phyloP scores from a whole-genome alignment of 2,329 filamentous ascomycete genomes.

The Colletotrichum tropicicola region DNA sequence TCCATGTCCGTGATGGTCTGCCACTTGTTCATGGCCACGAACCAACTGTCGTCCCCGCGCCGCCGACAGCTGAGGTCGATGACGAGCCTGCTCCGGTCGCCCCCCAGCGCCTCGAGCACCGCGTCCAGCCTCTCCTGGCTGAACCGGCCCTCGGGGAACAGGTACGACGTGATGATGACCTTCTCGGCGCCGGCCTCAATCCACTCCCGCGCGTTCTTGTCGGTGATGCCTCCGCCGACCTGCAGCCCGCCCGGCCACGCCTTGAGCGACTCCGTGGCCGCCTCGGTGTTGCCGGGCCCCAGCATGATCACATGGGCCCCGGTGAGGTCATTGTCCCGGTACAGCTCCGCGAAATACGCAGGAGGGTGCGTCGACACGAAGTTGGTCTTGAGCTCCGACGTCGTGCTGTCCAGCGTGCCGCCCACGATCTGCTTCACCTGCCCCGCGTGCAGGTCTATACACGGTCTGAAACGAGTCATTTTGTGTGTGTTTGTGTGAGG shows the following conservation, averaged over 20 bases:
- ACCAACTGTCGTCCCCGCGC: slow-evolving; percentile 79
- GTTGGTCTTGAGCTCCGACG: slow-evolving; percentile 82
- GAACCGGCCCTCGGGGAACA: slow-evolving; percentile 88
- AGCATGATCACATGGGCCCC: slow-evolving; percentile 98
- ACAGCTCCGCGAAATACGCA: slow-evolving; percentile 82
- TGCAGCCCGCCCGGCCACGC: slow-evolving; percentile 86
- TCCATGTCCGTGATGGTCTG: slow-evolving; percentile 98
- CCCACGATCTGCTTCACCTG: slow-evolving; percentile 99
- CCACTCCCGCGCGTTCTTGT: slow-evolving; percentile 86
- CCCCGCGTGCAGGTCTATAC: slow-evolving; percentile 97
- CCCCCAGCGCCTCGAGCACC: slow-evolving; percentile 76
- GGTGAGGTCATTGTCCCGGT: slow-evolving; percentile 75
- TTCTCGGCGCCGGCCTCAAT: slow-evolving; percentile 88
- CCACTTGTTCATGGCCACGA: slow-evolving; percentile 99
- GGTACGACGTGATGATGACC: slow-evolving; percentile 96
- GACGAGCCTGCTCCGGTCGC: slow-evolving; percentile 83
- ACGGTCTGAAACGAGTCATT: slow-evolving; percentile 93
- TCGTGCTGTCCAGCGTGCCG: slow-evolving; percentile 80
- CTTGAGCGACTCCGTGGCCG: slow-evolving; percentile 78
- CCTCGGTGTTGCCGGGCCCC: slow-evolving; percentile 84
- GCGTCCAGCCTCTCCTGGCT: slow-evolving; percentile 79
- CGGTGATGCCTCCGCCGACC: slow-evolving; percentile 92
- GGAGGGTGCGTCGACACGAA: slow-evolving; percentile 88
- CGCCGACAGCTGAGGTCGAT: slow-evolving; percentile 93
- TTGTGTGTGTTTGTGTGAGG: not conserved